These are phyloP conservation scores for Coemansia sp. DNA, from an alignment of 192 early-diverging fungal genomes.

Conservation along the genomic window DNA sequence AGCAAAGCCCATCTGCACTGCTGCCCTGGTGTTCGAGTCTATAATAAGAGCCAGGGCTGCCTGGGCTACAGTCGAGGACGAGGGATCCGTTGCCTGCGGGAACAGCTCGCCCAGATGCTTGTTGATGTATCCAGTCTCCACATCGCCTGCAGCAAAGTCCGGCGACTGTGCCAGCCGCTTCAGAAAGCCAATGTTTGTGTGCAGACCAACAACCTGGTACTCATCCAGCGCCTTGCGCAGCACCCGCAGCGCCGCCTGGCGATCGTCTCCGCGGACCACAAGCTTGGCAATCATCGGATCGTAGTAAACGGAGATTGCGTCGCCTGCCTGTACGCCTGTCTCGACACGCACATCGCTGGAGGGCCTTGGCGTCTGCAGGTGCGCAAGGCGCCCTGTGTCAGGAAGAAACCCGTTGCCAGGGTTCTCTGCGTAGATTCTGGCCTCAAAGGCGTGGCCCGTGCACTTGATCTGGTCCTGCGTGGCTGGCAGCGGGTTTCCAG, in stretches of 20 bases:
- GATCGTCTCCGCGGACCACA: slow-evolving; percentile 79
- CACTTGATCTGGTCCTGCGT: slow-evolving; percentile 63
- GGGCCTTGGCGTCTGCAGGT: slow-evolving; percentile 68
- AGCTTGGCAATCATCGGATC: slow-evolving; percentile 97
- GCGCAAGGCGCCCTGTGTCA: slow-evolving; percentile 85
- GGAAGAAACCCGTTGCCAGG: slow-evolving; percentile 86
- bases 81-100: slow-evolving; percentile 28
- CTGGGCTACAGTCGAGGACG: slow-evolving; percentile 60
- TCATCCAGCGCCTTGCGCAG: slow-evolving; percentile 79
- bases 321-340: slow-evolving; percentile 90
- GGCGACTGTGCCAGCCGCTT: slow-evolving; percentile 74
- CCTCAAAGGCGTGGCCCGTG: slow-evolving; percentile 93
- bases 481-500: slow-evolving; percentile 81
- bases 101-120: slow-evolving; percentile 72
- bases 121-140: slow-evolving; percentile 94
- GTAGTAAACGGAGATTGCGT: slow-evolving; percentile 90
- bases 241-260: slow-evolving; percentile 77
- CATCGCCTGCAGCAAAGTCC: slow-evolving; percentile 81
- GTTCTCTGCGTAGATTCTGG: slow-evolving; percentile 97
- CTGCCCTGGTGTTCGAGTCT: slow-evolving; percentile 20
- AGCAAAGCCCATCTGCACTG: neutral
- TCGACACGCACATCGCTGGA: slow-evolving; percentile 76
- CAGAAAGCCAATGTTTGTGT: slow-evolving; percentile 94
- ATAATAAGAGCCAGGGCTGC: slow-evolving; percentile 62
- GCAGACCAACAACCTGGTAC: slow-evolving; percentile 87